A percentile compares a stretch with the other conserved stretches of the same genome.
phyloP scores from a whole-genome alignment of 805 yeast genomes.

The Brettanomyces sp. region DNA sequence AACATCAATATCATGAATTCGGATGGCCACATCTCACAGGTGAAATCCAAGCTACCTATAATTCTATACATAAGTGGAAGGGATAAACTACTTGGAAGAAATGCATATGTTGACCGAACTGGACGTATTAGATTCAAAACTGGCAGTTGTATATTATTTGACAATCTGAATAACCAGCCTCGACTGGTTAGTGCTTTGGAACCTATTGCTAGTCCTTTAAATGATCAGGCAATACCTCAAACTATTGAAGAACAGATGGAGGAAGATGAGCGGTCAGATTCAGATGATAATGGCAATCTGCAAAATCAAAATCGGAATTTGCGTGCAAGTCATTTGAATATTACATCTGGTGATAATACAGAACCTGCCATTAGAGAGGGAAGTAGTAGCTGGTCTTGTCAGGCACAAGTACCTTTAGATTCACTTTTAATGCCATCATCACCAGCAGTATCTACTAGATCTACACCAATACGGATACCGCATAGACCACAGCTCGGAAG shows the following conservation, averaged over 20 bases:
- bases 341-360: not conserved
- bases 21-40: slow-evolving; percentile 42
- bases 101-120: slow-evolving; percentile 13
- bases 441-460: not conserved
- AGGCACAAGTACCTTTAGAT: too few relatives aligned
- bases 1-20: slow-evolving; percentile 36
- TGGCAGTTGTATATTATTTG: slow-evolving; percentile 8
- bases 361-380: not conserved
- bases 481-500: too few relatives aligned
- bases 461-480: too few relatives aligned
- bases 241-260: slow-evolving; percentile 1
- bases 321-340: not conserved
- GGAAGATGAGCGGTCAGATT: not conserved
- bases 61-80: slow-evolving; percentile 32
- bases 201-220: too few relatives aligned
- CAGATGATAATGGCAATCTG: too few relatives aligned
- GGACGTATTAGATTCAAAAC: slow-evolving; percentile 19
- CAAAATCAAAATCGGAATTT: too few relatives aligned
- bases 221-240: not conserved
- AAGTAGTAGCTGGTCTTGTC: too few relatives aligned
- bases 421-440: not conserved
- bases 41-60: slow-evolving; percentile 43
- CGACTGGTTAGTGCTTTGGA: not conserved
- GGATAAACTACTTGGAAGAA: slow-evolving; percentile 15
- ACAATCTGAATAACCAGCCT: not conserved